Evolutionary conservation across 177 flowering plant species (phyloP).

Genomic region (Vitis hybrid): DNA sequence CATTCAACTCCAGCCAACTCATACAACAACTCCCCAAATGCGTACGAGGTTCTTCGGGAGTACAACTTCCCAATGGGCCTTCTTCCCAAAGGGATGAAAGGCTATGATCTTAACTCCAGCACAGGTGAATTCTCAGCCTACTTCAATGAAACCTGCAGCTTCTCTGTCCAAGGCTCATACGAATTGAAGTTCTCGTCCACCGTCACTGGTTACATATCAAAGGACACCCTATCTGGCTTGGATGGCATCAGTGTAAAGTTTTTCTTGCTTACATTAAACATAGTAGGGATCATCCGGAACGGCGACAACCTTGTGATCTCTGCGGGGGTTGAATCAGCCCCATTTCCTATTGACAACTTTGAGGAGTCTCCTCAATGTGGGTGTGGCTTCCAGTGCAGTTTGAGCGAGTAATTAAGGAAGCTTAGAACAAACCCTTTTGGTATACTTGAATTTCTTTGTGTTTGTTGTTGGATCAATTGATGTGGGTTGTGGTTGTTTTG

Average conservation of each 20-base stretch:
- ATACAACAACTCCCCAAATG: slow-evolving; percentile 8
- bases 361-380: slow-evolving; percentile 42
- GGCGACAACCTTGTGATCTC: slow-evolving; percentile 36
- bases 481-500: too few species aligned
- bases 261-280: slow-evolving; percentile 34
- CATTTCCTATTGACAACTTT: slow-evolving; percentile 34
- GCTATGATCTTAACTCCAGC: slow-evolving; percentile 23
- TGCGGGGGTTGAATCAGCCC: slow-evolving; percentile 40
- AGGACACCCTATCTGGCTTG: slow-evolving; percentile 24
- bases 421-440: slow-evolving; percentile 13
- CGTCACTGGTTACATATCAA: slow-evolving; percentile 27
- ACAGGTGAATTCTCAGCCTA: slow-evolving; percentile 36
- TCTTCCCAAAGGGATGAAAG: slow-evolving; percentile 32
- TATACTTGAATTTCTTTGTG: neutral
- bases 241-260: slow-evolving; percentile 45
- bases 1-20: slow-evolving; percentile 2
- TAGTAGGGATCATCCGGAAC: slow-evolving; percentile 30
- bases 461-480: neutral
- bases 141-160: slow-evolving; percentile 28
- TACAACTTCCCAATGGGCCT: slow-evolving; percentile 33
- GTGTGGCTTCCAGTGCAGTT: slow-evolving; percentile 38
- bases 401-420: slow-evolving; percentile 2
- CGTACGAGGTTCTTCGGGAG: slow-evolving; percentile 22
- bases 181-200: slow-evolving; percentile 32
- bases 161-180: slow-evolving; percentile 40